Percentiles rank a stretch among this genome's conserved stretches.
These are phyloP conservation scores for Mortierella sp. DNA, from an alignment of 371 early-diverging fungal species.

Conservation along the genomic window DNA sequence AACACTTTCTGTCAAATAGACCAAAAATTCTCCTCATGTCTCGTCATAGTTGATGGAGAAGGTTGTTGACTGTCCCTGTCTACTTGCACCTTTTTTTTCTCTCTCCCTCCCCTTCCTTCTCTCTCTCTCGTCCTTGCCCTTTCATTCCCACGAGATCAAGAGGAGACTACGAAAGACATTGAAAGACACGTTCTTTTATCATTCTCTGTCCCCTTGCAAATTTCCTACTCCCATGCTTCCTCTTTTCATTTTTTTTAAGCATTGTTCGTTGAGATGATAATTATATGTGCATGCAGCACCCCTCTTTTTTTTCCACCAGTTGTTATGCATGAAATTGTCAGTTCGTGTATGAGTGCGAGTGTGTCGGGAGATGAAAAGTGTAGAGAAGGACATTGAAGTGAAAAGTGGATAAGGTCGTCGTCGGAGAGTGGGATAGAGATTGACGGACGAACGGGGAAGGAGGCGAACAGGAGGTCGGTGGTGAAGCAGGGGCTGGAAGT, in stretches of 20 bases:
- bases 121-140: background rate
- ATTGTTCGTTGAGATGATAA: background rate
- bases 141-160: too few species aligned
- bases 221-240: background rate
- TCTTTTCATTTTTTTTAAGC: background rate
- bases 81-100: background rate
- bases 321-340: background rate
- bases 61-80: background rate
- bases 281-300: slow-evolving; percentile 9
- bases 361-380: background rate
- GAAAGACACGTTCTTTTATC: background rate
- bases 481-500: background rate
- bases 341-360: background rate
- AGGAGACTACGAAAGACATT: background rate
- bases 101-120: background rate
- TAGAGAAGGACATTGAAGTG: background rate
- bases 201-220: background rate
- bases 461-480: background rate
- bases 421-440: background rate
- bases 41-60: background rate
- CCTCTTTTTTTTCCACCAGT: background rate
- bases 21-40: too few species aligned
- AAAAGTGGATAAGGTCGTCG: slow-evolving; percentile 5
- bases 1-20: too few species aligned
- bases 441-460: background rate